Evolutionary conservation across 495 filamentous ascomycete genomes (phyloP).

Genomic region (Neurospora sp.): DNA sequence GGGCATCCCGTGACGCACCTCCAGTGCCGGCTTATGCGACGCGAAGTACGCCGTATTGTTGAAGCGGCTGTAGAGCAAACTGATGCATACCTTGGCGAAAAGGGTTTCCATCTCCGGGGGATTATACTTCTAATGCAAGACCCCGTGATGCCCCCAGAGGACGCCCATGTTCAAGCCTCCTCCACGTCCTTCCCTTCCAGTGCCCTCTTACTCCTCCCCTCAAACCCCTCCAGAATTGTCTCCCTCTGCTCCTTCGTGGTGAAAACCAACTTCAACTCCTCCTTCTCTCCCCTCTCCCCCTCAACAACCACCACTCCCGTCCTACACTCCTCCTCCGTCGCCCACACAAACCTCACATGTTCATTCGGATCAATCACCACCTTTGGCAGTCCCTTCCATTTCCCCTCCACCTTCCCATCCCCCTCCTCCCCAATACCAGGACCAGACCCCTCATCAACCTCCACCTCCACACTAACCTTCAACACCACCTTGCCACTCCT

Average conservation of each 20-base stretch:
- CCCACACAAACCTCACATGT: slow-evolving; percentile 34
- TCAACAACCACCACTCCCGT: slow-evolving; percentile 6
- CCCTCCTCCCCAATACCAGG: background rate
- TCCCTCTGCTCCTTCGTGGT: slow-evolving; percentile 19
- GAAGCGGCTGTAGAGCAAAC: no score
- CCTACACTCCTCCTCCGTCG: slow-evolving; percentile 32
- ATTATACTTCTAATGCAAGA: no score
- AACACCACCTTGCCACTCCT: slow-evolving; percentile 22
- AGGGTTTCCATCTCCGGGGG: no score
- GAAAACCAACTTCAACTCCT: slow-evolving; percentile 22
- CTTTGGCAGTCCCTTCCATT: slow-evolving; percentile 8
- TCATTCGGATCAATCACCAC: slow-evolving; percentile 33
- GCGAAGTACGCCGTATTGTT: no score
- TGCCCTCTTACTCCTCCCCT: slow-evolving; percentile 10
- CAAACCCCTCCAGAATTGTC: slow-evolving; percentile 22
- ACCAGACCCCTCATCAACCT: slow-evolving; percentile 18
- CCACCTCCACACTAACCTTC: slow-evolving; percentile 28
- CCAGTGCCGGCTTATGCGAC: no score
- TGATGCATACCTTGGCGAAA: no score
- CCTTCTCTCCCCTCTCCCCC: background rate
- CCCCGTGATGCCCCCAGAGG: no score
- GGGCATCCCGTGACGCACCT: no score
- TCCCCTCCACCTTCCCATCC: background rate
- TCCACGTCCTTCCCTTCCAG: background rate
- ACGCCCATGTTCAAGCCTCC: background rate